These are phyloP conservation scores for Bipolaris oryzae DNA, from an alignment of 2,329 filamentous ascomycete genomes.

Conservation along the genomic window DNA sequence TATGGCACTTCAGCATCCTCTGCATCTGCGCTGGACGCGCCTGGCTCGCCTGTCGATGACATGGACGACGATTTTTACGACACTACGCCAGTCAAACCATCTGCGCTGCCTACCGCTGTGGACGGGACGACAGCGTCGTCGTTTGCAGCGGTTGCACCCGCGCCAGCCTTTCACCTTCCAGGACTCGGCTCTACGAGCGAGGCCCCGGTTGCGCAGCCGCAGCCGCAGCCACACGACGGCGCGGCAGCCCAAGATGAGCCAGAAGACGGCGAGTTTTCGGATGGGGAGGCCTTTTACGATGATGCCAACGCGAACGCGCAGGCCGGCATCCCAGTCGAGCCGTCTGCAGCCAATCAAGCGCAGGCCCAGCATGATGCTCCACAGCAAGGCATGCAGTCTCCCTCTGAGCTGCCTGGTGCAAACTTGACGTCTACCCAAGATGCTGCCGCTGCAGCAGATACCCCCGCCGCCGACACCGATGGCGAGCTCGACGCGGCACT, in stretches of 20 bases:
- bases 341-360: conserved; percentile 28
- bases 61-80: conserved; percentile 50
- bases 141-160: conserved; percentile 32
- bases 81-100: conserved; percentile 38
- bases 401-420: conserved; percentile 27
- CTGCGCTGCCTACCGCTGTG: conserved; percentile 25
- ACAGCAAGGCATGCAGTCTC: conserved; percentile 37
- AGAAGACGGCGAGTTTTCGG: conserved; percentile 45
- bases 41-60: conserved; percentile 48
- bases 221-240: conserved; percentile 16
- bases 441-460: conserved; percentile 18
- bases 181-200: conserved; percentile 44
- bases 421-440: conserved; percentile 34
- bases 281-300: conserved; percentile 39
- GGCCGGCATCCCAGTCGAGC: conserved; percentile 14
- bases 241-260: conserved; percentile 27
- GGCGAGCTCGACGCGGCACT: conserved; percentile 26
- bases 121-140: conserved; percentile 23
- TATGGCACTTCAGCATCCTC: conserved; percentile 36
- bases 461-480: conserved; percentile 22
- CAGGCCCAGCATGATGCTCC: conserved; percentile 29
- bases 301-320: conserved; percentile 30
- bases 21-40: conserved; percentile 44
- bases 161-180: conserved; percentile 40
- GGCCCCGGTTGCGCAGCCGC: conserved; percentile 27